Evolutionary conservation across 176 grass and related monocot genomes (phyloP).

Genomic region (Musa acuminata): DNA sequence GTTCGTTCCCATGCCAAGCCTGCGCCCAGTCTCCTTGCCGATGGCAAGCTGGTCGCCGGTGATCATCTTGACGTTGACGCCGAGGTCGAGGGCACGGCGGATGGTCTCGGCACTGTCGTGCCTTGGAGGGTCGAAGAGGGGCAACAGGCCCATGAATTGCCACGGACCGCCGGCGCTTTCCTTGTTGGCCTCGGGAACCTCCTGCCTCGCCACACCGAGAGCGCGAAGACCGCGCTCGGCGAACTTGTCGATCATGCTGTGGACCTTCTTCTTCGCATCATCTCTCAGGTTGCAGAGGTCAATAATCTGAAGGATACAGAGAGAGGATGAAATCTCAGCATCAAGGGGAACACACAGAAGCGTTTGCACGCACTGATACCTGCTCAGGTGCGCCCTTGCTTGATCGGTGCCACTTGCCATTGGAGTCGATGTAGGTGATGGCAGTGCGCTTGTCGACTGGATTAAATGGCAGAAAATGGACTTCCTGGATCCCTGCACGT

Average conservation of each 20-base stretch:
- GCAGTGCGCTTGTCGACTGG: constrained; percentile 84
- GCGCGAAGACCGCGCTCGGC: constrained; percentile 76
- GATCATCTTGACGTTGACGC: constrained; percentile 95
- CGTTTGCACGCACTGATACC: not conserved
- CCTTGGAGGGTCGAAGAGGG: constrained; percentile 81
- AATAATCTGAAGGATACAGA: constrained; percentile 36
- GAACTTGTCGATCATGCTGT: constrained; percentile 43
- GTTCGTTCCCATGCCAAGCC: constrained; percentile 85
- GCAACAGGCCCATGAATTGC: constrained; percentile 74
- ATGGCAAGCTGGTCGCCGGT: constrained; percentile 91
- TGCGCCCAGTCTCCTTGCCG: constrained; percentile 67
- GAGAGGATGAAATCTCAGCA: not conserved
- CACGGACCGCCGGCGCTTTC: constrained; percentile 51
- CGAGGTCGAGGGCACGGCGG: constrained; percentile 55
- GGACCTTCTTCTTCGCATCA: constrained; percentile 55
- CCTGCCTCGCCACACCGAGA: constrained; percentile 59
- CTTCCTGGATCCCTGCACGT: constrained; percentile 59
- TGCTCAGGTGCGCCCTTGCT: constrained; percentile 89
- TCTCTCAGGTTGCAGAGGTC: constrained; percentile 64
- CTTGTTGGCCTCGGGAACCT: constrained; percentile 62
- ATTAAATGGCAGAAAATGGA: constrained; percentile 85
- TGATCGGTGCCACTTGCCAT: constrained; percentile 66
- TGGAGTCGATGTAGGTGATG: constrained; percentile 71
- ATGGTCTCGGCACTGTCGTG: constrained; percentile 94
- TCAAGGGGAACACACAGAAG: not conserved